Conservation (phyloP, 129 eudicot genomes). For the Escallonia herrerae region DNA sequence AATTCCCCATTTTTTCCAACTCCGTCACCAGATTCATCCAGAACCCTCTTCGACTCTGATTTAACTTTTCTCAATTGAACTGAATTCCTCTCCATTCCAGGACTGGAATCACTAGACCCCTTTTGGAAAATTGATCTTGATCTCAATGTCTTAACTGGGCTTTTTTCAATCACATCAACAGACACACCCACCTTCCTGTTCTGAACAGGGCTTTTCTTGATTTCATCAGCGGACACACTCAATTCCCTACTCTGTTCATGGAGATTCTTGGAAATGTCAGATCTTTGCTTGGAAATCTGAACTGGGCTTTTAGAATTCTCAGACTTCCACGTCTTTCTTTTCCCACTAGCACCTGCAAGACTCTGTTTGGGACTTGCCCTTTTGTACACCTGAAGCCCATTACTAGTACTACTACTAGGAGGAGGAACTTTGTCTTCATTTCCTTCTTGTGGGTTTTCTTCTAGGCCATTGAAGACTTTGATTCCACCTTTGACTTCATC, state of each 20-base stretch:
- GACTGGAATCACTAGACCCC: constrained; percentile 19
- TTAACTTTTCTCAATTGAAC: constrained; percentile 32
- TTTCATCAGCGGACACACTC: constrained; percentile 39
- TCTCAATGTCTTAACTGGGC: not conserved
- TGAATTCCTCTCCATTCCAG: constrained; percentile 21
- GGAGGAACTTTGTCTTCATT: constrained; percentile 10
- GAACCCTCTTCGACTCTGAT: constrained; percentile 16
- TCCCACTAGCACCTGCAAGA: constrained; percentile 32
- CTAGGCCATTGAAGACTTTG: constrained; percentile 42
- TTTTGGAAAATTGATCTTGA: not conserved
- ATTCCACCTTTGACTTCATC: constrained; percentile 55
- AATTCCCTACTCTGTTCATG: constrained; percentile 32
- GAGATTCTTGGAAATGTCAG: constrained; percentile 40
- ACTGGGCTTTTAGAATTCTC: constrained; percentile 44
- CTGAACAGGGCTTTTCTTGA: constrained; percentile 24
- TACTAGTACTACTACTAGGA: not conserved
- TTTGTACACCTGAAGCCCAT: constrained; percentile 20
- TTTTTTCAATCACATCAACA: constrained; percentile 4
- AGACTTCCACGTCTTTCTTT: constrained; percentile 81
- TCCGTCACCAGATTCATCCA: constrained; percentile 15
- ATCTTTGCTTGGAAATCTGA: constrained; percentile 53
- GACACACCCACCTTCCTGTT: constrained; percentile 18
- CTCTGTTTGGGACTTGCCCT: constrained; percentile 40
- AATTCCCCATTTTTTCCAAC: constrained; percentile 8
- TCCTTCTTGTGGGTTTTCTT: constrained; percentile 13